phyloP scores from a whole-genome alignment of 2,329 filamentous ascomycete species.

The Penicillium sp. region DNA sequence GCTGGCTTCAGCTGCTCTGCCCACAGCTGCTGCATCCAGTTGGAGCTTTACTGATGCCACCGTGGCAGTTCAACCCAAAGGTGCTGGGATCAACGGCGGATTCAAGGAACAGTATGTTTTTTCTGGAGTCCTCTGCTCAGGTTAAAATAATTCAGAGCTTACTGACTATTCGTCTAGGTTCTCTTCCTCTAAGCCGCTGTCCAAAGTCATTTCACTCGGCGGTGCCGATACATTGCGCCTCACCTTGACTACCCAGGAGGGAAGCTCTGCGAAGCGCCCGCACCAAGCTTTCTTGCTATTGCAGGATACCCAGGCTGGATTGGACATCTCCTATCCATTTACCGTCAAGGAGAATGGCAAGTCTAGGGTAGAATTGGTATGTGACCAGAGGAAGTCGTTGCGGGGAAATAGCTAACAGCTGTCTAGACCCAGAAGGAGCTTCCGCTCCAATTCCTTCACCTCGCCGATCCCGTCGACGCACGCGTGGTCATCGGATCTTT shows the following conservation, averaged over 20 bases:
- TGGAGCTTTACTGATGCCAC: conserved; percentile 63
- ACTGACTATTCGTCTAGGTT: conserved; percentile 46
- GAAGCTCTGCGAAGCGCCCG: conserved; percentile 70
- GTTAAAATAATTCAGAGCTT: conserved; percentile 4
- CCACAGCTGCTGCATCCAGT: conserved; percentile 45
- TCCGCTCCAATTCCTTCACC: conserved; percentile 70
- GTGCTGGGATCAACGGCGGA: conserved; percentile 49
- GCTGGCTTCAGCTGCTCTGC: conserved; percentile 33
- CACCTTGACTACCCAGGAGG: conserved; percentile 72
- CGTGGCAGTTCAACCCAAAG: conserved; percentile 56
- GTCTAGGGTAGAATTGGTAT: conserved; percentile 75
- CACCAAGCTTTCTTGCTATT: conserved; percentile 92
- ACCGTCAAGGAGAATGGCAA: conserved; percentile 83
- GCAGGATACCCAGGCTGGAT: conserved; percentile 64
- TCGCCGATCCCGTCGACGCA: conserved; percentile 65
- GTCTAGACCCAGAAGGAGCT: conserved; percentile 79
- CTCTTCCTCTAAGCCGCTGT: conserved; percentile 54
- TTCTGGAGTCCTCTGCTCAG: neutral
- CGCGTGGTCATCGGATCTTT: conserved; percentile 82
- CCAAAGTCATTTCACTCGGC: conserved; percentile 61
- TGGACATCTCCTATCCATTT: conserved; percentile 84
- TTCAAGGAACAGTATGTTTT: conserved; percentile 53
- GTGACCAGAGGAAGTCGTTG: conserved; percentile 26
- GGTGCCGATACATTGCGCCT: conserved; percentile 72
- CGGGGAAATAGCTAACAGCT: conserved; percentile 9